phyloP scores from a whole-genome alignment of 2,329 filamentous ascomycete genomes.

The Alternaria sp. region DNA sequence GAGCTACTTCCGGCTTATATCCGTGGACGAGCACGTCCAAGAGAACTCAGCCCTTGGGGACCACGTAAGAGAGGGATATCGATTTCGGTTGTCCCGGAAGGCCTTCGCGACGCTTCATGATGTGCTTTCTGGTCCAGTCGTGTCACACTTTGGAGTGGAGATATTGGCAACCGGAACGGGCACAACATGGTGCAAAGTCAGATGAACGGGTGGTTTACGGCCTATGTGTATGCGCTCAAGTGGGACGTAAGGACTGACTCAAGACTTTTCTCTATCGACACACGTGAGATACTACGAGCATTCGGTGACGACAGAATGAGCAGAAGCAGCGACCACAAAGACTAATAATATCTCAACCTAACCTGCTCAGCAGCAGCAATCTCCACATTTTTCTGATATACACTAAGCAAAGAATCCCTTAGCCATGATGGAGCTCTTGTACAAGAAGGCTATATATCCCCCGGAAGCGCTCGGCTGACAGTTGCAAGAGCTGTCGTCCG shows the following conservation, averaged over 20 bases:
- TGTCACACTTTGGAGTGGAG: too few species aligned
- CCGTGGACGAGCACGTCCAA: constrained; percentile 1
- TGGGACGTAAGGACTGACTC: too few species aligned
- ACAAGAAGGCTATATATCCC: not conserved
- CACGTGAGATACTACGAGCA: too few species aligned
- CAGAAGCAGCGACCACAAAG: too few species aligned
- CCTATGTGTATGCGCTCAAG: too few species aligned
- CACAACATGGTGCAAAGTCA: too few species aligned
- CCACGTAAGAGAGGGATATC: not conserved
- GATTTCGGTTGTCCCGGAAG: not conserved
- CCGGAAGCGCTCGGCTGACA: not conserved
- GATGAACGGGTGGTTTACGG: too few species aligned
- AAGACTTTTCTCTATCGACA: too few species aligned
- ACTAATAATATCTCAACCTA: not conserved
- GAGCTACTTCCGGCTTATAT: constrained; percentile 7
- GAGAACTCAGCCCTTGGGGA: not conserved
- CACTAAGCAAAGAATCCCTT: not conserved
- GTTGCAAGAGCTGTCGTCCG: not conserved
- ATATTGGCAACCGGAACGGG: too few species aligned
- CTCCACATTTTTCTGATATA: too few species aligned
- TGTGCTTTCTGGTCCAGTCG: too few species aligned
- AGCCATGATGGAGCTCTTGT: not conserved
- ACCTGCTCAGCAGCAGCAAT: not conserved
- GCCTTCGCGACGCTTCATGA: not conserved
- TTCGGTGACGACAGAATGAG: too few species aligned